Evolutionary conservation across 129 eudicot species (phyloP).

Genomic region (Pulicaria dysenterica): DNA sequence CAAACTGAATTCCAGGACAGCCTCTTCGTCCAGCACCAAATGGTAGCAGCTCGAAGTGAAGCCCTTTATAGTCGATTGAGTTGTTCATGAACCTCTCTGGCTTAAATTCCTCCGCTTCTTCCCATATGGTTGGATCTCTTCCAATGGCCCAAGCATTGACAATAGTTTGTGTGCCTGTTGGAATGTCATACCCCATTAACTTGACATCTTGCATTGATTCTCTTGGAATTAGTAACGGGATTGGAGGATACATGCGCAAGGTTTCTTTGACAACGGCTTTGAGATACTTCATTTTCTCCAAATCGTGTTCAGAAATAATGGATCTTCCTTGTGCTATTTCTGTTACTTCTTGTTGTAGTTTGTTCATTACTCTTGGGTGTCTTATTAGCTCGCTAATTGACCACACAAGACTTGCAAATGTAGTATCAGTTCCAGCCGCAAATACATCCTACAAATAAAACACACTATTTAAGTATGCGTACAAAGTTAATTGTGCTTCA

Average conservation of each 20-base stretch:
- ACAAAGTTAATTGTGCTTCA: too few relatives aligned
- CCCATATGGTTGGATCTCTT: constrained; percentile 39
- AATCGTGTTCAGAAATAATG: constrained; percentile 44
- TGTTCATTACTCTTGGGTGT: constrained; percentile 50
- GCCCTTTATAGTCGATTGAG: constrained; percentile 26
- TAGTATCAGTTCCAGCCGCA: constrained; percentile 61
- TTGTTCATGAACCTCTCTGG: constrained; percentile 39
- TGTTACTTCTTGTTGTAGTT: constrained; percentile 53
- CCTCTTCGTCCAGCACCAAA: constrained; percentile 48
- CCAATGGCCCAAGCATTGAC: constrained; percentile 70
- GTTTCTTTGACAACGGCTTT: constrained; percentile 65
- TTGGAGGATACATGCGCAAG: constrained; percentile 51
- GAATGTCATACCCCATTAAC: constrained; percentile 56
- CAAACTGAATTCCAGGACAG: constrained; percentile 68
- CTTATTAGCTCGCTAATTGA: constrained; percentile 54
- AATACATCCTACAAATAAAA: constrained; percentile 45
- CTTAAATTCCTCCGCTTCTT: constrained; percentile 37
- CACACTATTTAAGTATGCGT: background rate
- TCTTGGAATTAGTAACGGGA: constrained; percentile 50
- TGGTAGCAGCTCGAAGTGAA: constrained; percentile 37
- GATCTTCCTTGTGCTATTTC: constrained; percentile 34
- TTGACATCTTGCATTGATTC: constrained; percentile 45
- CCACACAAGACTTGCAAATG: constrained; percentile 52
- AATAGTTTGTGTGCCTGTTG: constrained; percentile 47
- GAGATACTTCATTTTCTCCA: constrained; percentile 60